Evolutionary conservation across 192 early-diverging fungal species (phyloP), one percentile per base, ranked within the genome.

Genomic region (Lunasporangiospora selenospora): DNA sequence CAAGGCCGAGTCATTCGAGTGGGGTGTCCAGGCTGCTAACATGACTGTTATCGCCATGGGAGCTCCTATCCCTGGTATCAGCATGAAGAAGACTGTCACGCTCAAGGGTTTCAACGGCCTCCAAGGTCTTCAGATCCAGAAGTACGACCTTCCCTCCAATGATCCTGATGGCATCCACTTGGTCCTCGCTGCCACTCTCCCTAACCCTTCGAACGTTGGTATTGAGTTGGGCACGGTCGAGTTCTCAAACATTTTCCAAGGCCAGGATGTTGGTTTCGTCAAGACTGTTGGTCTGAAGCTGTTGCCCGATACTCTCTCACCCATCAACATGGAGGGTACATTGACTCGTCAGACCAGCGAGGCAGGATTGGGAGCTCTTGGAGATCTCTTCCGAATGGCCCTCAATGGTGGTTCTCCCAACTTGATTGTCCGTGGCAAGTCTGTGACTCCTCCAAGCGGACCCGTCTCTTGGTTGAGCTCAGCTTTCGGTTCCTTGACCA

Each of bases 31-130:
- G 31, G 66, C 80, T 29, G 24, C 33, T 19, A 67, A 79, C 53
- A 77, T 87, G 21, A 44, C 47, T 34, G 81, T 87, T 54, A 73
- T 21, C 44, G 80, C 86, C 42, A 80, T 87, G 60, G 79, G 79
- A 21, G 67, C 76, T 21, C 75, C 77, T 1, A 78, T 87, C 44
- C 66, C 71, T 36, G 48, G 52, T 13, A 75, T 87, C 38, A 23
- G 21, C 31, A 76, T 87, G 75, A 38, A 21, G 16, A 86, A 73
- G 69, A 58, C 31, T 7, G 61, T 73, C 40, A 63, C 53, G 11
- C 60, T 73, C 48, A 73, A 63, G 60, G 69, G 69, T 34, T 73
- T 73, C 49, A 59, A 65, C 41, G 69, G 69, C 9, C 67, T 77
- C 41, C 46, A 77, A 34, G 76, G 57, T 15, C 26, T 71, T 27